Conservation (phyloP, 176 grass and related monocot species). For the Aegilops speltoides region DNA sequence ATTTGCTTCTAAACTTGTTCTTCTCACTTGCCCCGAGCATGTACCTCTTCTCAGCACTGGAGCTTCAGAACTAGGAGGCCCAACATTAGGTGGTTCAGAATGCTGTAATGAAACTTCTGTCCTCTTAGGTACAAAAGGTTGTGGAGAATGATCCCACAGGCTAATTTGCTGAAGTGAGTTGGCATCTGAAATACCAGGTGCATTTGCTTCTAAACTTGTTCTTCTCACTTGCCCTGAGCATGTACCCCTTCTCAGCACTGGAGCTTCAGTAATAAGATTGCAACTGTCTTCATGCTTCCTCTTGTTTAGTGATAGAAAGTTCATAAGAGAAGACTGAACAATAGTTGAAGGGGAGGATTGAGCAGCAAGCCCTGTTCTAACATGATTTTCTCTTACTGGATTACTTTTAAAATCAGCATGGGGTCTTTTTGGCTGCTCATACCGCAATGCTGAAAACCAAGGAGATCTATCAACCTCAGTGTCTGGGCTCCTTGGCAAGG, state of each 20-base stretch:
- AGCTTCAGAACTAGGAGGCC: slow-evolving; percentile 21
- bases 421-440: slow-evolving; percentile 48
- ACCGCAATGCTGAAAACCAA: slow-evolving; percentile 36
- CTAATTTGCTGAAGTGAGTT: slow-evolving; percentile 39
- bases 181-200: slow-evolving; percentile 17
- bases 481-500: slow-evolving; percentile 21
- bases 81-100: slow-evolving; percentile 27
- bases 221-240: slow-evolving; percentile 41
- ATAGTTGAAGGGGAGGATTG: slow-evolving; percentile 42
- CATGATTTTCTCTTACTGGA: slow-evolving; percentile 5
- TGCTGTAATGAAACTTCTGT: slow-evolving; percentile 33
- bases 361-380: slow-evolving; percentile 32
- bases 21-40: slow-evolving; percentile 43
- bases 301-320: slow-evolving; percentile 74
- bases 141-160: neutral
- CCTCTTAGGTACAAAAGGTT: slow-evolving; percentile 31
- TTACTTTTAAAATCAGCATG: slow-evolving; percentile 29
- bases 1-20: slow-evolving; percentile 39
- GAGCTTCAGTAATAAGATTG: slow-evolving; percentile 74
- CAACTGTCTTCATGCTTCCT: slow-evolving; percentile 68
- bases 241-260: slow-evolving; percentile 62
- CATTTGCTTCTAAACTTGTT: slow-evolving; percentile 38
- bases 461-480: slow-evolving; percentile 40
- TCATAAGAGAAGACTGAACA: slow-evolving; percentile 77
- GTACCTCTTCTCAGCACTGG: slow-evolving; percentile 65